Conservation (phyloP, 441 rosid species). For the Erodium moschatum region DNA sequence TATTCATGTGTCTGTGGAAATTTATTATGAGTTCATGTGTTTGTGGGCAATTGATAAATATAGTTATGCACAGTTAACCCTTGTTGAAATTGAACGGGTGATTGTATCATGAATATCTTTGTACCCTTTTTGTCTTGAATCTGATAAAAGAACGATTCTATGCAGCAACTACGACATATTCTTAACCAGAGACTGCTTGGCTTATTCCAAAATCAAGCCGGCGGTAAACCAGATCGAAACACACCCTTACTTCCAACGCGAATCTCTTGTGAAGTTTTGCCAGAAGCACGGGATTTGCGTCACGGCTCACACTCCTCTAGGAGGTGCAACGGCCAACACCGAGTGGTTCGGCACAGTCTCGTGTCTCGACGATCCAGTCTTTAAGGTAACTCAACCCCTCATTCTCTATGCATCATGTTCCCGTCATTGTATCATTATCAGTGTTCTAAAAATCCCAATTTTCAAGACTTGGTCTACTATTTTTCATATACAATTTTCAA, state of each 20-base stretch:
- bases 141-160: conserved; percentile 15
- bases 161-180: conserved; percentile 86
- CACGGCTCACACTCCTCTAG: conserved; percentile 85
- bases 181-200: conserved; percentile 81
- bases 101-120: too few relatives aligned
- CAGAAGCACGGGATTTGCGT: conserved; percentile 75
- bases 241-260: conserved; percentile 88
- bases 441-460: too few relatives aligned
- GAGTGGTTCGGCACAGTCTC: conserved; percentile 74
- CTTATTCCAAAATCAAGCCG: conserved; percentile 86
- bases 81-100: too few relatives aligned
- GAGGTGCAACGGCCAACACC: conserved; percentile 67
- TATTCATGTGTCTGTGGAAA: too few relatives aligned
- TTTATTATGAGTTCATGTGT: too few relatives aligned
- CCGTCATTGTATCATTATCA: too few relatives aligned
- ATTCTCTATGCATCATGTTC: background rate
- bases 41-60: too few relatives aligned
- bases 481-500: too few relatives aligned
- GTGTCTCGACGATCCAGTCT: conserved; percentile 67
- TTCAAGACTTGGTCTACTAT: too few relatives aligned
- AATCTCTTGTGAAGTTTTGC: conserved; percentile 83
- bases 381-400: conserved; percentile 39
- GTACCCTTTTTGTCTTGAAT: background rate
- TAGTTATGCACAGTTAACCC: too few relatives aligned
- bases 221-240: conserved; percentile 91